phyloP scores from a whole-genome alignment of 192 early-diverging fungal genomes.

The Coemansia sp. region DNA sequence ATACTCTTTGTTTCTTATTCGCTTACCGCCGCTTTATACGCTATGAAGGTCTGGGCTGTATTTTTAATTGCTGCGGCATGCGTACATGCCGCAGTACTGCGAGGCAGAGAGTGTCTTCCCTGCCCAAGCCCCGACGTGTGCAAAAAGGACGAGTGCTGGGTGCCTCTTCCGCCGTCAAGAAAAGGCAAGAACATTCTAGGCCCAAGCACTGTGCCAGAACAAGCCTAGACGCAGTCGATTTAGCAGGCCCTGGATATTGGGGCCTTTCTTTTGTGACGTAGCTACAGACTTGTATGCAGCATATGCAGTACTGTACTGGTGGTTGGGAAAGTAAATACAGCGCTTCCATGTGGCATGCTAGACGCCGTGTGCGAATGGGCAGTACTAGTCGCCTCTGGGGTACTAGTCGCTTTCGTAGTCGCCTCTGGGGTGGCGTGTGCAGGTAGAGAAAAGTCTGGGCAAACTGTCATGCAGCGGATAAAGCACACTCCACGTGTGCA shows the following conservation, averaged over 20 bases:
- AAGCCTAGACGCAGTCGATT: neutral
- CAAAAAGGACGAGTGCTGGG: constrained; percentile 43
- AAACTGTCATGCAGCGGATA: constrained; percentile 36
- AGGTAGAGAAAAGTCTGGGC: constrained; percentile 13
- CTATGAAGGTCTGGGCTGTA: no score
- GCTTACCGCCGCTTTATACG: no score
- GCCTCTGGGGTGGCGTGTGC: neutral
- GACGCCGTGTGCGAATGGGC: no score
- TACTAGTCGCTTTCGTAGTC: neutral
- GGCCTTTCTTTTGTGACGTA: no score
- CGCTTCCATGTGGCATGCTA: no score
- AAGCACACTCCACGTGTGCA: constrained; percentile 31
- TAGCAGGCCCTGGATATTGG: no score
- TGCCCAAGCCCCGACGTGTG: constrained; percentile 29
- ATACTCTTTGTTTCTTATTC: no score
- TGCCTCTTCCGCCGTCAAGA: constrained; percentile 27
- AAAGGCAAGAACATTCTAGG: constrained; percentile 1
- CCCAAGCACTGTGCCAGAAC: neutral
- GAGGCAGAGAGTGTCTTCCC: constrained; percentile 24
- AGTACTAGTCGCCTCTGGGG: neutral
- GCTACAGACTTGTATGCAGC: no score
- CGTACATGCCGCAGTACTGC: constrained; percentile 5
- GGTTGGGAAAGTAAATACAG: constrained; percentile 1
- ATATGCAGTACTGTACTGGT: neutral
- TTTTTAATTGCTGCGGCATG: neutral